phyloP scores from a whole-genome alignment of 306 rosid species.

The Boehmeria nivea region DNA sequence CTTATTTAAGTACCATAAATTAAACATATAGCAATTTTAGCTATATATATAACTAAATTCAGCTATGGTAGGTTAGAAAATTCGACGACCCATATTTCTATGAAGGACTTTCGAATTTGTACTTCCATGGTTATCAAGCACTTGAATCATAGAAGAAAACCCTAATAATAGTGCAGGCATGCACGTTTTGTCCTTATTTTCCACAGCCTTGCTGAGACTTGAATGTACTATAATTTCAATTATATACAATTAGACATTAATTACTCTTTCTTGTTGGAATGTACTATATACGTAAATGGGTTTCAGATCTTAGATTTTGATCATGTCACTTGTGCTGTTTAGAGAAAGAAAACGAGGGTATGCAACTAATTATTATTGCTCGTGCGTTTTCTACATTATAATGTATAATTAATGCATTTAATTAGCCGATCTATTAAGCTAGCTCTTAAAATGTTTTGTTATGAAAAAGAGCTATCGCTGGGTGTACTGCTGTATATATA shows the following conservation, averaged over 20 bases:
- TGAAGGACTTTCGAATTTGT: conserved; percentile 8
- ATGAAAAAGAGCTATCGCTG: too few species aligned
- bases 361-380: too few species aligned
- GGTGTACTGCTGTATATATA: too few species aligned
- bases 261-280: too few species aligned
- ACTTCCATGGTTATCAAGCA: conserved; percentile 13
- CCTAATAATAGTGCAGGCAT: background rate
- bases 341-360: too few species aligned
- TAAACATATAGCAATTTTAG: background rate
- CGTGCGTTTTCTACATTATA: too few species aligned
- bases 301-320: too few species aligned
- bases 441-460: too few species aligned
- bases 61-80: conserved; percentile 37
- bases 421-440: too few species aligned
- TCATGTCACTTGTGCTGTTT: too few species aligned
- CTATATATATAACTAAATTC: background rate
- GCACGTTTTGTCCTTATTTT: conserved; percentile 13
- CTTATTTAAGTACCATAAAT: background rate
- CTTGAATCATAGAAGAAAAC: conserved; percentile 13
- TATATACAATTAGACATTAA: background rate
- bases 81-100: background rate
- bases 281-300: too few species aligned
- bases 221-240: background rate
- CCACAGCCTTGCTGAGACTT: conserved; percentile 1
- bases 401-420: too few species aligned